phyloP scores from a whole-genome alignment of 2,329 filamentous ascomycete species.

The Aspergillus hortae region DNA sequence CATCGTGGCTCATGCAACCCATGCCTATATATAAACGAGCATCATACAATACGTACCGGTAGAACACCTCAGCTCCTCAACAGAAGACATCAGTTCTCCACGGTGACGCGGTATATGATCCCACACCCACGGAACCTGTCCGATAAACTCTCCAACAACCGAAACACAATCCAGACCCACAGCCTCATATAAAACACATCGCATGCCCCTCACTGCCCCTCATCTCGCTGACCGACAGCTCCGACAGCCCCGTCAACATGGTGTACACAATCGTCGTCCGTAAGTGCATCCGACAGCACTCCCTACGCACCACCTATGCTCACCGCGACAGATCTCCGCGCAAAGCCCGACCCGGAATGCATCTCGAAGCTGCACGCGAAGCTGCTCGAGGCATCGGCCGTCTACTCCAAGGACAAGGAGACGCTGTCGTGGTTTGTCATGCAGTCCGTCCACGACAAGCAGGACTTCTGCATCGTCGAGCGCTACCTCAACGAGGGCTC shows the following conservation, averaged over 20 bases:
- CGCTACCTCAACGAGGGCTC: conserved; percentile 61
- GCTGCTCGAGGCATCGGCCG: conserved; percentile 68
- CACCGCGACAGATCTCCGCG: conserved; percentile 50
- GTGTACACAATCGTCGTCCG: conserved; percentile 31
- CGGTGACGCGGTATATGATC: too few relatives aligned
- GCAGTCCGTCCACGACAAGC: conserved; percentile 66
- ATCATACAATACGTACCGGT: too few relatives aligned
- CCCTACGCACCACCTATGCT: neutral
- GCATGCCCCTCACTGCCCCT: neutral
- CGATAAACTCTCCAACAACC: neutral
- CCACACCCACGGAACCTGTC: neutral
- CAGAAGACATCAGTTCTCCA: too few relatives aligned
- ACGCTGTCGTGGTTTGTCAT: conserved; percentile 71
- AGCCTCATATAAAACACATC: neutral
- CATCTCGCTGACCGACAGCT: neutral
- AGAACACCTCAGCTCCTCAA: too few relatives aligned
- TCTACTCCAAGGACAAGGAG: conserved; percentile 70
- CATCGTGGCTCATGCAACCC: too few relatives aligned
- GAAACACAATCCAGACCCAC: neutral
- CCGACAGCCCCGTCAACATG: conserved; percentile 12
- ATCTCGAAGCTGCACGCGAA: conserved; percentile 68
- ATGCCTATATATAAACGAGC: too few relatives aligned
- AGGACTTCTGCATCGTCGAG: conserved; percentile 73
- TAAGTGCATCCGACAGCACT: conserved; percentile 11
- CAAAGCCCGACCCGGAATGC: conserved; percentile 61